Conservation (phyloP, 192 early-diverging fungal species). For the Linnemannia hyalina region DNA sequence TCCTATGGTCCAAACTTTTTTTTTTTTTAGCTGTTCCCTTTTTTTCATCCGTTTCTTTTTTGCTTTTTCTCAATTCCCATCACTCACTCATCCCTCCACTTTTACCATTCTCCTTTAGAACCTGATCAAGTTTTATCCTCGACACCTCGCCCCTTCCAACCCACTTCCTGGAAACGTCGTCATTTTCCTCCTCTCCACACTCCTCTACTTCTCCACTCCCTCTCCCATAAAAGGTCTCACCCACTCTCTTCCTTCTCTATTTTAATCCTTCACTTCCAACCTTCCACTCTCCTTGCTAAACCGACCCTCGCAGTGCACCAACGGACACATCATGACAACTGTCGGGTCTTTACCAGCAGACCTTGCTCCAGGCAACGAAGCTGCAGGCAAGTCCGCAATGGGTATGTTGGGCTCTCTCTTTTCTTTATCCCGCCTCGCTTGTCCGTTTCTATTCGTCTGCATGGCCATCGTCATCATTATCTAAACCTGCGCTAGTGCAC, state of each 20-base stretch:
- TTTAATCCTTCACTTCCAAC: background rate
- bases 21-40: background rate
- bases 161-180: background rate
- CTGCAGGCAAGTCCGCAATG: constrained; percentile 18
- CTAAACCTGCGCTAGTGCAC: constrained; percentile 2
- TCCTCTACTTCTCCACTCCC: background rate
- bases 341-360: constrained; percentile 32
- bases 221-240: background rate
- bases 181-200: background rate
- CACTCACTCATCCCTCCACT: background rate
- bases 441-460: background rate
- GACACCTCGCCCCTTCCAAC: background rate
- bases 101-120: background rate
- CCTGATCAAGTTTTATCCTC: background rate
- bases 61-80: background rate
- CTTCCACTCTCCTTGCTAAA: background rate
- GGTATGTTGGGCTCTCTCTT: constrained; percentile 17
- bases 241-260: background rate
- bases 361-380: constrained; percentile 36
- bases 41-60: background rate
- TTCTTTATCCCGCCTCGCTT: background rate
- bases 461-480: background rate
- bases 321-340: constrained; percentile 18
- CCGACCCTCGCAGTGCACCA: background rate
- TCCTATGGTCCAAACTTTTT: background rate